A percentile compares a stretch with the other conserved stretches of the same genome.
These are phyloP conservation scores for Quercus suber DNA, from an alignment of 306 rosid species.

Conservation along the genomic window DNA sequence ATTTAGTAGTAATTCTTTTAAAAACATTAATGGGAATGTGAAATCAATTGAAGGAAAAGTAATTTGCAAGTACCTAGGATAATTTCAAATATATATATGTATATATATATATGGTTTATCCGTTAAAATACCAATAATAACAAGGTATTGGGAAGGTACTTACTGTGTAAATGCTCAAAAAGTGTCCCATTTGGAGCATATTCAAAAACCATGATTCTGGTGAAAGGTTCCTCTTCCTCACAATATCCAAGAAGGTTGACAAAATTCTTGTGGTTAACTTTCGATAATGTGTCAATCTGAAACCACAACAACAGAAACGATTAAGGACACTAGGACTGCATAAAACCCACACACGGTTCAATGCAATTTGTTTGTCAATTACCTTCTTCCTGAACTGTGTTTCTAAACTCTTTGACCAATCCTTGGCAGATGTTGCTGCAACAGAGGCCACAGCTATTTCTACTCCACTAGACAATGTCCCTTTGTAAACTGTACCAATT, in stretches of 20 bases:
- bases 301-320: constrained; percentile 19
- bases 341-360: not conserved
- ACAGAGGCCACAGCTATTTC: constrained; percentile 88
- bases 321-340: constrained; percentile 22
- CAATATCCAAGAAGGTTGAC: constrained; percentile 87
- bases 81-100: too few species aligned
- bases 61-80: too few species aligned
- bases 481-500: constrained; percentile 82
- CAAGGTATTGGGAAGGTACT: constrained; percentile 27
- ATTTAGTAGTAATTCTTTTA: too few species aligned
- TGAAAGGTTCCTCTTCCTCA: constrained; percentile 85
- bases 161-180: constrained; percentile 91
- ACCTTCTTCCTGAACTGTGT: constrained; percentile 86
- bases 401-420: constrained; percentile 71
- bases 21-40: too few species aligned
- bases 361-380: constrained; percentile 8
- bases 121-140: constrained; percentile 5
- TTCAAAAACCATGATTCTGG: constrained; percentile 93
- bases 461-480: constrained; percentile 92
- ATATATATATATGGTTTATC: not conserved
- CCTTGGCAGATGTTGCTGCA: constrained; percentile 42
- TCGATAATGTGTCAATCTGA: constrained; percentile 76
- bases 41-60: too few species aligned
- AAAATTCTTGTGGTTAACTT: constrained; percentile 93
- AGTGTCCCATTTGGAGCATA: constrained; percentile 94